Evolutionary conservation across 2,329 filamentous ascomycete species (phyloP), one percentile per base, ranked within the genome.

Genomic region (Monosporascus sp.): DNA sequence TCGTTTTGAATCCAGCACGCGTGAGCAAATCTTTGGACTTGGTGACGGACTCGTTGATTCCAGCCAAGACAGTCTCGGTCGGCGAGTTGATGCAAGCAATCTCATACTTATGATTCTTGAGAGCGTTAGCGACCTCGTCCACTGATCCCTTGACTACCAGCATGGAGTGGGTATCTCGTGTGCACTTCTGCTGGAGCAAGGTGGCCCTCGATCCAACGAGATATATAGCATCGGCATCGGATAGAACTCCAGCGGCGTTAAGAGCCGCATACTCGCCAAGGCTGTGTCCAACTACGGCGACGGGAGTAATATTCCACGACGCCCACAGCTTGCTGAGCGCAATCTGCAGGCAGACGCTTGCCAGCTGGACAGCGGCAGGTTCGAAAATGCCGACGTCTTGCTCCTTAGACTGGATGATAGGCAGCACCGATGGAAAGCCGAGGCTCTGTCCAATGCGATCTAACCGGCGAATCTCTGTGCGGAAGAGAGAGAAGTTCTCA

Each of bases 81-180:
- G 79, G 80, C 0, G 80, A 78, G 63, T 90, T 90, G 64, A 86
- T 76, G 68, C 87, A 90, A 1, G 86, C 79, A 3, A 70, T 38
- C 51, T 72, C 68, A 49, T 72, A 68, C 1, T 52, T 69, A 35
- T 19, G 31, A 7, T 7, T 24, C 14, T 40, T 27, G 17, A 45
- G 31, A 27, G 19, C 35, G 3, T 26, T 27, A 17, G 43, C 77
- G 60, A 77, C 75, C n/a, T 77, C 68, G 37, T 76, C 72, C 3
- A 66, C 53, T 0, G 70, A 64, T 1, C 65, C 72, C n/a, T 68
- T 66, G 0, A 86, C 79, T 16, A 81, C 80, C 26, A 87, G 67
- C 84, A 87, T 87, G 20, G 72, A 74, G 62, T 86, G 82, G 2
- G 75, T 82, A 52, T 78, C 74, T 8, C 72, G 68, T 27, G 73